These are phyloP conservation scores for Claviceps paspali DNA, from an alignment of 2,329 filamentous ascomycete species.

Conservation along the genomic window DNA sequence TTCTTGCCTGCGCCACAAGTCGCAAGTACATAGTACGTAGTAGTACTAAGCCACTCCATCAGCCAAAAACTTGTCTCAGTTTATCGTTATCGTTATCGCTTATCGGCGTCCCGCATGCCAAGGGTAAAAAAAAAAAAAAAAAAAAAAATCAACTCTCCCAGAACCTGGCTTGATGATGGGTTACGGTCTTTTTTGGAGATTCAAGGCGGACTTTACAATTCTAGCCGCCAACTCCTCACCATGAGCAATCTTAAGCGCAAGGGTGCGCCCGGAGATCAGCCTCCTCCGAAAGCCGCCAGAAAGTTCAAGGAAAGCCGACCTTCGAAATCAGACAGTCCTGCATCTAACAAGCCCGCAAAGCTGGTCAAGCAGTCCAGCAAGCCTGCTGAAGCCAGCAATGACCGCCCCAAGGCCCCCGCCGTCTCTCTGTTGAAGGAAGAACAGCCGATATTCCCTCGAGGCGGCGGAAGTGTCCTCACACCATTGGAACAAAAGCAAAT, in stretches of 20 bases:
- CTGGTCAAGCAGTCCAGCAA: constrained; percentile 16
- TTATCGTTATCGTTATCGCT: constrained; percentile 15
- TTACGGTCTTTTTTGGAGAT: constrained; percentile 4
- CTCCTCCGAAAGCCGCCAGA: constrained; percentile 33
- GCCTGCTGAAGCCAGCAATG: constrained; percentile 11
- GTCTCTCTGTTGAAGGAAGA: constrained; percentile 51
- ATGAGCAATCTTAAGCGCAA: constrained; percentile 46
- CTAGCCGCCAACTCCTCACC: constrained; percentile 11
- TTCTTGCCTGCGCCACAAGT: constrained; percentile 6
- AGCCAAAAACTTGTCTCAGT: too few relatives aligned
- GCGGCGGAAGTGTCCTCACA: constrained; percentile 78
- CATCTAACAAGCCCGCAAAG: constrained; percentile 13
- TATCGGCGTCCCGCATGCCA: constrained; percentile 13
- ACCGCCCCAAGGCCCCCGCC: constrained; percentile 18
- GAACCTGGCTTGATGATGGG: too few relatives aligned
- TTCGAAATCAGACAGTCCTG: constrained; percentile 27
- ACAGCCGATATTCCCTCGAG: constrained; percentile 81
- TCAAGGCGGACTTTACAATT: background rate
- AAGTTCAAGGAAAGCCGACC: constrained; percentile 29
- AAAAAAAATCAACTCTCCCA: constrained; percentile 4
- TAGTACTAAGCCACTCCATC: too few relatives aligned
- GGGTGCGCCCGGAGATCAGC: constrained; percentile 36
- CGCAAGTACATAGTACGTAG: too few relatives aligned
- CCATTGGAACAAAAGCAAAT: constrained; percentile 95
- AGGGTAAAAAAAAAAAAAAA: constrained; percentile 7